Base-by-base conservation (phyloP, 2,329 filamentous ascomycete species). In the Alternaria burnsii region DNA sequence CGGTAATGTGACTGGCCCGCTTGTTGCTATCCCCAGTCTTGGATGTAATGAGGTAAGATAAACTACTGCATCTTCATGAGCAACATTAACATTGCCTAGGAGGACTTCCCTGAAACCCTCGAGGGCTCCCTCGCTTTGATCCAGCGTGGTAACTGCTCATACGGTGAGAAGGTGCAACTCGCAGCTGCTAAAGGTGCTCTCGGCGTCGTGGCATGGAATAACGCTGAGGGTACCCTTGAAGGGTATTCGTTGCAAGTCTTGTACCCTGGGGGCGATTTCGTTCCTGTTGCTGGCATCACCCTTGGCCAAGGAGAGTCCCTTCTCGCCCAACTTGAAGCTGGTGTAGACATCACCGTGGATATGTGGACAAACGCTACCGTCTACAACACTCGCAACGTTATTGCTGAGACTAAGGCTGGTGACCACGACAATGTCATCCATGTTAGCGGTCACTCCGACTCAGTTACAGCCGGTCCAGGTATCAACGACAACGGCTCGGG, bases 401-500 rank as follows among this genome's bases (percentile, higher is more conserved):
- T 36, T 62, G 88, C 87, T 5, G 84, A 87, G 66, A 87, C 86
- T 11, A 85, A 83, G 62, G 78, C 76, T 14, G 88, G 88, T 43
- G 85, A 89, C 72, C 83, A 85, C 18, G 77, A 86, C 63, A 87
- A 89, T 70, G 80, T 89, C 47, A 83, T 86, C 51, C 72, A 75
- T 41, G 76, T 89, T 14, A 87, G 87, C 42, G 87, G 83, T 3
- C 88, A 90, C 76, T 84, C 83, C 18, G 88, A 90, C 76, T 87
- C 84, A 7, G 87, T 89, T 20, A 80, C 82, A 28, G 84, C 82
- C 3, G 88, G 88, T 0, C 87, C 88, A 2, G 91, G 91, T 20
- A 92, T 93, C 82, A 93, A 93, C 76, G 91, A 93, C 68, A 89
- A 93, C 70, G 91, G 91, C 47, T 89, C 88, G 3, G 91, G 91